Evolutionary conservation across 495 filamentous ascomycete species (phyloP), one percentile per base, ranked within the genome.

Genomic region (Pyrenula massariospora): DNA sequence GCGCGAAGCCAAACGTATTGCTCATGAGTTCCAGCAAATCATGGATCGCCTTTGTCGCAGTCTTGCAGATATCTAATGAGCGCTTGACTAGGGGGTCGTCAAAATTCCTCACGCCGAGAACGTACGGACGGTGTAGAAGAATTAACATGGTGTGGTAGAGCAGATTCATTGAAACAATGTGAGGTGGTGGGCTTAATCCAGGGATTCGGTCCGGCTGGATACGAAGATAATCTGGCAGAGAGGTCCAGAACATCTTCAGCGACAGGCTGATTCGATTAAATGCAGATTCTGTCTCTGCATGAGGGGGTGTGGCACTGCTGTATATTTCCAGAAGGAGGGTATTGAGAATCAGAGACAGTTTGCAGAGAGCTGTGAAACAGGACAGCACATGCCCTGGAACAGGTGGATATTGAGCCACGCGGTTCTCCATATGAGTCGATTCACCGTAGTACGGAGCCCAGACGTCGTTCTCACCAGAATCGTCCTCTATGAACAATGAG

Each of bases 121-220:
- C 58, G 23, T 53, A 54, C 22, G 59, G 59, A n/a, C 59, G 57
- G 36, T 61, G 59, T 31, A 61, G 59, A 52, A 61, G 59, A 15
- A 61, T 61, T 2, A 61, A 11, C 21, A 54, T 54, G 25, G 56
- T 61, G 24, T 61, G 49, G 31, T 61, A 61, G 53, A 61, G 57
- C n/a, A 61, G 20, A 25, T 61, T 61, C 20, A 61, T 53, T 3
- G 59, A 61, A 12, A 56, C 56, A 24, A 61, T 61, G 21, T 61
- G 56, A 19, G 57, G 59, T 10, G 59, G 59, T 36, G 59, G 59
- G 25, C 56, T 56, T 3, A 50, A 2, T 0, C 51, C 19, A 47
- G 59, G 57, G 10, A 59, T 56, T 5, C 50, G 22, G 24, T 53
- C 47, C 23, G 36, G 19, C 2, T 58, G 24, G 15, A 61, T 61